Percentiles rank a stretch among this genome's conserved stretches.
Conservation (phyloP, 208 protist species). For the Herpetomonas muscarum region DNA sequence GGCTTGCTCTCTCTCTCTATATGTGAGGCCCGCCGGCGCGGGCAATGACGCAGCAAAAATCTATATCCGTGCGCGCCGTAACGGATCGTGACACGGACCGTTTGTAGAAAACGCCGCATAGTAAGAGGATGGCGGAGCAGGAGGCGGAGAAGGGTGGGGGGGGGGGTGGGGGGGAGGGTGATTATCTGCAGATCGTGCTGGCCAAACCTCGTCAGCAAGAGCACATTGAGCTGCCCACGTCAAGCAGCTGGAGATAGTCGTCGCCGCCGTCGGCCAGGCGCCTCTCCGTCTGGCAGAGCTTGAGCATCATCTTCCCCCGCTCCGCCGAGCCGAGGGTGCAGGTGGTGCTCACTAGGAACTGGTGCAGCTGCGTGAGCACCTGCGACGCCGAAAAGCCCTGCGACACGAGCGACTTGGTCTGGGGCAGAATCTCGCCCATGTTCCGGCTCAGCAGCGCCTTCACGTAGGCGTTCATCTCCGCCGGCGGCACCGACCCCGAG, state of each 20-base stretch:
- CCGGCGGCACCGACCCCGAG: constrained; percentile 77
- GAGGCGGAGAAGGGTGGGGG: too few relatives aligned
- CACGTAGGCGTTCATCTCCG: constrained; percentile 50
- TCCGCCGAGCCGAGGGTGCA: constrained; percentile 67
- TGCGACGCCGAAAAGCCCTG: constrained; percentile 73
- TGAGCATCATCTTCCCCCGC: constrained; percentile 51
- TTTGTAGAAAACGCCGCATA: too few relatives aligned
- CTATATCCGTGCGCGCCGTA: too few relatives aligned
- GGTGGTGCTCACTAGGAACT: constrained; percentile 40
- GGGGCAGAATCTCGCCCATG: constrained; percentile 49
- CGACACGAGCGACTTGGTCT: constrained; percentile 52
- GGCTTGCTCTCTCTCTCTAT: too few relatives aligned
- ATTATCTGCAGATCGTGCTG: too few relatives aligned
- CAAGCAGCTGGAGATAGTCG: constrained; percentile 85
- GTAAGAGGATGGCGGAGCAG: too few relatives aligned
- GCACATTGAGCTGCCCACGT: constrained; percentile 59
- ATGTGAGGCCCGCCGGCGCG: too few relatives aligned
- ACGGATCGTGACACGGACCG: too few relatives aligned
- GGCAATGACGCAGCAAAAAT: too few relatives aligned
- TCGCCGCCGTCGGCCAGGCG: constrained; percentile 74
- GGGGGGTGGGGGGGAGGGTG: too few relatives aligned
- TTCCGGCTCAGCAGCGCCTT: constrained; percentile 43
- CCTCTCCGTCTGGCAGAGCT: constrained; percentile 79
- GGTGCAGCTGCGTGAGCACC: constrained; percentile 76
- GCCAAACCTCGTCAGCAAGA: constrained; percentile 10